Evolutionary conservation across 257 asterid species (phyloP).

Genomic region (Jacaranda mimosifolia): DNA sequence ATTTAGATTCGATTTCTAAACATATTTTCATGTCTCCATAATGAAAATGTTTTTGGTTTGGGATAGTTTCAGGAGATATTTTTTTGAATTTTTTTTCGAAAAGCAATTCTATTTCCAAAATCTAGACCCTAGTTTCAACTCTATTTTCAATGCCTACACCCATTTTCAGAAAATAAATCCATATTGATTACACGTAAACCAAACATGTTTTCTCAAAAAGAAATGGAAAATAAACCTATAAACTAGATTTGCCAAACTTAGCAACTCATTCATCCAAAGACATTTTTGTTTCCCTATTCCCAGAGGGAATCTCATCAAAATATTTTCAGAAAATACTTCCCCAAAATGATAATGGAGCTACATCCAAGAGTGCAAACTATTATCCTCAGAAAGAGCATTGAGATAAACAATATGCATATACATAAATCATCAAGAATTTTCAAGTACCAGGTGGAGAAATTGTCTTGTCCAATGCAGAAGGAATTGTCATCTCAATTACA

Average conservation of each 20-base stretch:
- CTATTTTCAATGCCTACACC: neutral
- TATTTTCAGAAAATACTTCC: neutral
- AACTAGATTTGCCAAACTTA: neutral
- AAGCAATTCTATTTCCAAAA: neutral
- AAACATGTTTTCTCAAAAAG: neutral
- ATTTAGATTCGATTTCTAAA: neutral
- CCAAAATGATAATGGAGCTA: neutral
- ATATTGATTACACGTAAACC: neutral
- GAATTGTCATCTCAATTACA: constrained; percentile 97
- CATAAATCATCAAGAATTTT: constrained; percentile 24
- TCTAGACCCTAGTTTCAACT: neutral
- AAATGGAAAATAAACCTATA: neutral
- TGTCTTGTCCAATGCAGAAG: constrained; percentile 87
- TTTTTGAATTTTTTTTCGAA: neutral
- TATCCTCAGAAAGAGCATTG: constrained; percentile 13
- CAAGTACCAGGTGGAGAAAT: constrained; percentile 84
- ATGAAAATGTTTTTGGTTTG: neutral
- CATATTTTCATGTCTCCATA: neutral
- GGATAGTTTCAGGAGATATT: neutral
- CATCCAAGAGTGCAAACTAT: neutral
- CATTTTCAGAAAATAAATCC: neutral
- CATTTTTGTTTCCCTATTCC: neutral
- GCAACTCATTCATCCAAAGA: neutral
- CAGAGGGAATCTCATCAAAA: neutral
- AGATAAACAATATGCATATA: constrained; percentile 22